Conservation (phyloP, 1,284 basidiomycete genomes). For the Pseudozyma hubeiensis region DNA sequence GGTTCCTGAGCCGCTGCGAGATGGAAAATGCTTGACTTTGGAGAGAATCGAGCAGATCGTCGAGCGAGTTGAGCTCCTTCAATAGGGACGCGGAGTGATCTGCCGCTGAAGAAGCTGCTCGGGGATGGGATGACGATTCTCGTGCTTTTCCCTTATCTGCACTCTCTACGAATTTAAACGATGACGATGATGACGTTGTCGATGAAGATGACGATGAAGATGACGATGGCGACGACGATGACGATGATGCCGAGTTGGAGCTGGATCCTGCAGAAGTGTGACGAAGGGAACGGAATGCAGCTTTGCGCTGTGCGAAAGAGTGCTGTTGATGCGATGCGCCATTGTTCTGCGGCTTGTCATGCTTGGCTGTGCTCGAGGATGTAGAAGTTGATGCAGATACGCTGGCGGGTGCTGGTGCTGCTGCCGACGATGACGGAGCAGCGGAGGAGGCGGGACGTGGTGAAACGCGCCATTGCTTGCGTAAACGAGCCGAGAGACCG, state of each 20-base stretch:
- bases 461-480: slow-evolving; percentile 13
- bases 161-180: slow-evolving; percentile 16
- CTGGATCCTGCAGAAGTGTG: too few species aligned
- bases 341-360: too few species aligned
- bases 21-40: slow-evolving; percentile 39
- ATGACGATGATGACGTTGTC: slow-evolving; percentile 1
- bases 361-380: too few species aligned
- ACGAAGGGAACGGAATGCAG: too few species aligned
- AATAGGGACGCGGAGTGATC: slow-evolving; percentile 19
- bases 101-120: slow-evolving; percentile 1
- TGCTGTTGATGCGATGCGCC: too few species aligned
- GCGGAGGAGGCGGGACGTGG: neutral
- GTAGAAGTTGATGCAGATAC: too few species aligned
- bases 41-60: slow-evolving; percentile 28
- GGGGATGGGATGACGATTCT: neutral
- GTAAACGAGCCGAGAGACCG: slow-evolving; percentile 10
- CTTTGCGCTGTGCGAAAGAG: too few species aligned
- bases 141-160: slow-evolving; percentile 30
- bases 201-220: neutral
- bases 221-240: slow-evolving; percentile 3
- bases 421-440: slow-evolving; percentile 1
- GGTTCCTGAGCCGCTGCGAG: slow-evolving; percentile 30
- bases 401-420: neutral
- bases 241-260: neutral
- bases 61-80: slow-evolving; percentile 34